These are phyloP conservation scores for Tuber aestivum DNA, from an alignment of 495 filamentous ascomycete genomes.

Conservation along the genomic window DNA sequence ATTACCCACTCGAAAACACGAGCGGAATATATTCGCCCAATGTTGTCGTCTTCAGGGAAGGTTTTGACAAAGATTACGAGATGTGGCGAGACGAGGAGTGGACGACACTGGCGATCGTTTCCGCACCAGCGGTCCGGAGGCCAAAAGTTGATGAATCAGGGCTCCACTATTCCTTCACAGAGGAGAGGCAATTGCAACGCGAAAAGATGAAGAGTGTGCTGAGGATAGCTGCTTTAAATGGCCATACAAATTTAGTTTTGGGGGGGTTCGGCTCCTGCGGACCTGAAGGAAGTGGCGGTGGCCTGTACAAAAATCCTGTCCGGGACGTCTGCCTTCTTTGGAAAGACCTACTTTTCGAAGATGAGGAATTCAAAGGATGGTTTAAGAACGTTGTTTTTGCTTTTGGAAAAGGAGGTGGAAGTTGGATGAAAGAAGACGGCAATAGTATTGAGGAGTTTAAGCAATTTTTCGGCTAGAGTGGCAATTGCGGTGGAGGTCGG, in stretches of 20 bases:
- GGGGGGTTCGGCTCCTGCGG: slow-evolving; percentile 64
- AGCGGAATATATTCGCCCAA: slow-evolving; percentile 62
- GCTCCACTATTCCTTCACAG: slow-evolving; percentile 60
- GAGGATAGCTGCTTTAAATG: slow-evolving; percentile 58
- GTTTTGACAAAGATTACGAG: slow-evolving; percentile 51
- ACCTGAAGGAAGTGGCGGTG: slow-evolving; percentile 46
- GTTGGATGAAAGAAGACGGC: slow-evolving; percentile 25
- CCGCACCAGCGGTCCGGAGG: slow-evolving; percentile 61
- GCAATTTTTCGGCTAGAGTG: slow-evolving; percentile 9
- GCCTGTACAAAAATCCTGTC: slow-evolving; percentile 58
- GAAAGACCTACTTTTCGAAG: slow-evolving; percentile 59
- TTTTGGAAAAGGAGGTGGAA: slow-evolving; percentile 46
- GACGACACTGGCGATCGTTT: slow-evolving; percentile 58
- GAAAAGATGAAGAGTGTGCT: slow-evolving; percentile 66
- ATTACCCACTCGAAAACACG: slow-evolving; percentile 63
- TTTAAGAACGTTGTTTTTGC: slow-evolving; percentile 67
- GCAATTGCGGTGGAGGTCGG: neutral
- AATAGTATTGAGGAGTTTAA: slow-evolving; percentile 15
- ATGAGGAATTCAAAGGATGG: slow-evolving; percentile 60
- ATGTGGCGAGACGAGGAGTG: slow-evolving; percentile 47
- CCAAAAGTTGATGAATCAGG: slow-evolving; percentile 63
- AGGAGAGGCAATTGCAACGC: slow-evolving; percentile 62
- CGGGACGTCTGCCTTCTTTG: slow-evolving; percentile 63
- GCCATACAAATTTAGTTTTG: slow-evolving; percentile 57
- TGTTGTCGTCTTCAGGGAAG: slow-evolving; percentile 55